Evolutionary conservation across 306 rosid species (phyloP).

Genomic region (Elaeagnus macrophylla): DNA sequence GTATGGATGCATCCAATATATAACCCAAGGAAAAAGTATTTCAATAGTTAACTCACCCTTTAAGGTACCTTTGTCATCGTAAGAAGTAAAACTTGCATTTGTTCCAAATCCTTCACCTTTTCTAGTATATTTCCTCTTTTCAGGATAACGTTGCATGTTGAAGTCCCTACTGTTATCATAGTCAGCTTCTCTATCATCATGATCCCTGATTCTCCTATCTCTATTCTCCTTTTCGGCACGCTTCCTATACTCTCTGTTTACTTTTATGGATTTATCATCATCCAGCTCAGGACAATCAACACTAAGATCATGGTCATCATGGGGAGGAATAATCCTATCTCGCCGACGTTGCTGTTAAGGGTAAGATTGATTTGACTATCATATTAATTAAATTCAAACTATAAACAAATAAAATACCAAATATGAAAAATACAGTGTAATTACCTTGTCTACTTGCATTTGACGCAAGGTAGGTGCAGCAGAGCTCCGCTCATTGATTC

Average conservation of each 20-base stretch:
- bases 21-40: no score
- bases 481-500: conserved; percentile 56
- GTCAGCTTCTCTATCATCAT: conserved; percentile 67
- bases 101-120: conserved; percentile 62
- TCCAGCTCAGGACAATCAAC: conserved; percentile 68
- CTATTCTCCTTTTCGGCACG: conserved; percentile 51
- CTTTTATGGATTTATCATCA: conserved; percentile 64
- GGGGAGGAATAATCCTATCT: conserved; percentile 48
- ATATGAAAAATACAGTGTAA: conserved; percentile 8
- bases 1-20: no score
- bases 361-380: conserved; percentile 14
- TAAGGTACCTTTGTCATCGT: conserved; percentile 61
- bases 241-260: conserved; percentile 59
- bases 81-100: conserved; percentile 41
- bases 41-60: conserved; percentile 42
- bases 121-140: conserved; percentile 59
- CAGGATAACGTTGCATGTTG: conserved; percentile 40
- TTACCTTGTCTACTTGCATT: conserved; percentile 51
- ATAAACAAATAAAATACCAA: background rate
- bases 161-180: conserved; percentile 53
- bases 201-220: conserved; percentile 66
- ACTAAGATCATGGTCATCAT: conserved; percentile 56
- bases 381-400: background rate
- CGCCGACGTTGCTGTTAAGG: conserved; percentile 62
- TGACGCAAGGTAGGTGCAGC: conserved; percentile 50